A percentile compares a stretch with the other conserved stretches of the same genome.
Conservation (phyloP, 2,329 filamentous ascomycete species). For the Cladosporium phlei region DNA sequence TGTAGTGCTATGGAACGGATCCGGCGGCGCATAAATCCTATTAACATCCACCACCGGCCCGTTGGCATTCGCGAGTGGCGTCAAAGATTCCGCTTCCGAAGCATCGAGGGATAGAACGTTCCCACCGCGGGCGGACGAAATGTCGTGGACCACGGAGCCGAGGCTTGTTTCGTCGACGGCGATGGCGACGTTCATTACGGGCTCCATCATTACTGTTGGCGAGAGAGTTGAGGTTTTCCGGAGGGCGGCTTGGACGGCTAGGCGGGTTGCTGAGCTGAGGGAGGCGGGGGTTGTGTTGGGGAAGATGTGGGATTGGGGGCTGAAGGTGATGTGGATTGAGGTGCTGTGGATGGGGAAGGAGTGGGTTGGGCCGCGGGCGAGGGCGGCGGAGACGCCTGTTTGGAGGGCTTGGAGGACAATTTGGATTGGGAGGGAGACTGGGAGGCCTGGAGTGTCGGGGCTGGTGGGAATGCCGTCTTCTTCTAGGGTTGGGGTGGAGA, state of each 20-base stretch:
- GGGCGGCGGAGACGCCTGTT: conserved; percentile 75
- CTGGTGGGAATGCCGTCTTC: conserved; percentile 37
- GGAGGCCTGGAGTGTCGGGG: conserved; percentile 46
- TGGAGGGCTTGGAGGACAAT: conserved; percentile 55
- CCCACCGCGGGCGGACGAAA: conserved; percentile 67
- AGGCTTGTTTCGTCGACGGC: conserved; percentile 77
- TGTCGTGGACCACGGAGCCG: conserved; percentile 76
- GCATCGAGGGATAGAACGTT: conserved; percentile 67
- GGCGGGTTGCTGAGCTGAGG: conserved; percentile 62
- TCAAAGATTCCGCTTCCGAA: conserved; percentile 28
- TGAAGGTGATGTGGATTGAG: conserved; percentile 64
- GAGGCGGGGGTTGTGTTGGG: conserved; percentile 62
- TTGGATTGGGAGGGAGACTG: conserved; percentile 49
- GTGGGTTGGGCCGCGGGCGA: conserved; percentile 78
- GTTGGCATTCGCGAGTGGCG: conserved; percentile 25
- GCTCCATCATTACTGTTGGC: conserved; percentile 72
- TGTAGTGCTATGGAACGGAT: conserved; percentile 60
- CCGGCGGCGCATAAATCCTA: conserved; percentile 80
- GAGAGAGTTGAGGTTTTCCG: conserved; percentile 50
- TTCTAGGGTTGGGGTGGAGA: conserved; percentile 47
- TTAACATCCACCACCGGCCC: conserved; percentile 58
- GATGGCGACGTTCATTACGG: conserved; percentile 87
- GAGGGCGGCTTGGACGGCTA: conserved; percentile 66
- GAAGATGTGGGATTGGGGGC: conserved; percentile 61
- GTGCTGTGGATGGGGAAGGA: conserved; percentile 75